A percentile compares a stretch with the other conserved stretches of the same genome.
These are phyloP conservation scores for Salix udensis DNA, from an alignment of 345 rosid species.

Conservation along the genomic window DNA sequence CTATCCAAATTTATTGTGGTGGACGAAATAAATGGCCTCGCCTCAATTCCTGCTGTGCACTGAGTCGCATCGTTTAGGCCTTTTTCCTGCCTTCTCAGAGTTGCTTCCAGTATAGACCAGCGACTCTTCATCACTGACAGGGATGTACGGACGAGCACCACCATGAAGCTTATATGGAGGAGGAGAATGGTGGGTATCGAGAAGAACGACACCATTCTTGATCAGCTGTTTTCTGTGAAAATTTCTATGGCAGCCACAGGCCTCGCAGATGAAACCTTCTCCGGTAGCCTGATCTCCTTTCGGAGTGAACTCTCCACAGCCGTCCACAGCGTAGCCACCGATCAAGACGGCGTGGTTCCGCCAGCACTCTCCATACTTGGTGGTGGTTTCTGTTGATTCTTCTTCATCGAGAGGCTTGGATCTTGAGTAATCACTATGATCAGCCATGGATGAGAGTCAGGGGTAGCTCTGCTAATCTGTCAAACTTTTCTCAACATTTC, in stretches of 20 bases:
- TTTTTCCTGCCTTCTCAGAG: not conserved
- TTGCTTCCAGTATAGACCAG: not conserved
- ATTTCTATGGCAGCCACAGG: constrained; percentile 76
- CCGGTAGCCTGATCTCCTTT: constrained; percentile 43
- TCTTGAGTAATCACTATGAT: not conserved
- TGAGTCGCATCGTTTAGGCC: not conserved
- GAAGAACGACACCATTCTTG: not conserved
- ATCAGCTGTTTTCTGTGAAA: constrained; percentile 57
- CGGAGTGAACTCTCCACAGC: constrained; percentile 80
- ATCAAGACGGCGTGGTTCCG: constrained; percentile 74
- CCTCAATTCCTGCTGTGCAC: not conserved
- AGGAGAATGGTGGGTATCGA: not conserved
- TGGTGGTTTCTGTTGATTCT: constrained; percentile 19
- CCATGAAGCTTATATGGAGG: not conserved
- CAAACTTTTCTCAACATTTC: not conserved
- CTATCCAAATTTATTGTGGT: not conserved
- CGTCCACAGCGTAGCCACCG: constrained; percentile 76
- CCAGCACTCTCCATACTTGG: constrained; percentile 62
- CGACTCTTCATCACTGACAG: not conserved
- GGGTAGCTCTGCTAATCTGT: not conserved
- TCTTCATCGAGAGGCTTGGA: not conserved
- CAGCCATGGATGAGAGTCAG: constrained; percentile 2
- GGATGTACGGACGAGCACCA: not conserved
- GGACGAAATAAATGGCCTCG: not conserved
- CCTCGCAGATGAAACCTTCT: constrained; percentile 57